Evolutionary conservation across 495 filamentous ascomycete genomes (phyloP).

Genomic region (Talaromyces liani): DNA sequence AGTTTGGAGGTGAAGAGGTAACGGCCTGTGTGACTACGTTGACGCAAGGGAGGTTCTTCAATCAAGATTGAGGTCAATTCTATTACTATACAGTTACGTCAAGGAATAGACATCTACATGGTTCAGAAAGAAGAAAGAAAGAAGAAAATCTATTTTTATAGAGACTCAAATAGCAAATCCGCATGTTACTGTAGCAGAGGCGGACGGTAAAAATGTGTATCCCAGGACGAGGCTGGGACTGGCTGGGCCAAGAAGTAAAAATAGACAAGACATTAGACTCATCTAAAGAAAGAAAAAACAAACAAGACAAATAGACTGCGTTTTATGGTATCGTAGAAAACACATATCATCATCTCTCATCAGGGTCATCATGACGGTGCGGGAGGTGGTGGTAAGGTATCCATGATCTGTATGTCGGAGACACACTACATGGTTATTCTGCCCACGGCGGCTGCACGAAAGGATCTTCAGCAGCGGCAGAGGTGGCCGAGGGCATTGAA

Average conservation of each 20-base stretch:
- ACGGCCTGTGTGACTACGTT: not conserved
- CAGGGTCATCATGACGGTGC: constrained; percentile 43
- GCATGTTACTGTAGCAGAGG: constrained; percentile 12
- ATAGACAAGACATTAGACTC: not conserved
- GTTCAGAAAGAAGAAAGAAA: not conserved
- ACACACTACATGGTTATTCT: constrained; percentile 20
- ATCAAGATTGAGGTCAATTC: not conserved
- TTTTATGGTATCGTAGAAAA: constrained; percentile 11
- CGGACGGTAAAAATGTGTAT: not conserved
- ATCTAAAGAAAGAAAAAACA: not conserved
- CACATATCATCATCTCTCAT: constrained; percentile 46
- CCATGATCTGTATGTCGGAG: constrained; percentile 13
- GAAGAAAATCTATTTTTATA: constrained; percentile 8
- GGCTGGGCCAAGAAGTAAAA: not conserved
- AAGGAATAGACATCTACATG: not conserved
- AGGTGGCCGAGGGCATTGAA: constrained; percentile 13
- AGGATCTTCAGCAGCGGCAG: constrained; percentile 21
- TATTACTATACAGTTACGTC: not conserved
- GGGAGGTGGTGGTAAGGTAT: constrained; percentile 42
- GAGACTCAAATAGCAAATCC: constrained; percentile 3
- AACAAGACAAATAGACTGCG: not conserved
- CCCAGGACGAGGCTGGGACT: not conserved
- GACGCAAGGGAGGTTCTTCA: not conserved
- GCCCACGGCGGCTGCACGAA: constrained; percentile 32
- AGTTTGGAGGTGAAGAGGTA: not conserved